Base-by-base conservation (phyloP, 2,329 filamentous ascomycete genomes). In the Epichloe scottii region DNA sequence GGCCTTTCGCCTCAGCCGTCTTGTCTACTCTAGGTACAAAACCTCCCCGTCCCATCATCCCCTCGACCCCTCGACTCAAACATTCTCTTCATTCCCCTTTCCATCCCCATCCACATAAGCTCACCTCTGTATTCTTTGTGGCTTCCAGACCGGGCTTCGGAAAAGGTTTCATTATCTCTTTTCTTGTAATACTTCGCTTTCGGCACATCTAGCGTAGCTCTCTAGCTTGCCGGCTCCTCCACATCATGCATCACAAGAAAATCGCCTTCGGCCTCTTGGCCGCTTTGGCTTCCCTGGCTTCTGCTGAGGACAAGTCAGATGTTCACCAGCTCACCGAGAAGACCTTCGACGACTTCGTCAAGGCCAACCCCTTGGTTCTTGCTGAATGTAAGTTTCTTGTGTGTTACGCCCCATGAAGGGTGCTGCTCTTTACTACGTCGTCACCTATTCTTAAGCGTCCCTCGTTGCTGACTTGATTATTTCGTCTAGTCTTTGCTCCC, bases 261-360 rank as follows among this genome's bases (percentile, higher is more conserved):
- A 61, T 79, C 56, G 71, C 75, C 61, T 69, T 72, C 59, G 73
- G 75, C 71, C 71, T 79, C 60, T 65, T 80, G 62, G 72, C 73
- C 60, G 75, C 76, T 57, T 69, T 74, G 54, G 75, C 77, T 54
- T 75, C 75, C 58, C 68, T 76, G 58, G 83, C 79, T 60, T 75
- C 79, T 56, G 77, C 82, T 55, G 80, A 54, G 21, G 53, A 52
- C 38, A 37, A 76, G 47, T 95, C 89, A 45, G 89, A 97, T 67
- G 93, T 98, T 57, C 71, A 81, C 62, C 81, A 88, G 60, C 77
- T 98, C 58, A 94, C 86, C 70, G 84, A 84, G 69, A 88, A 91
- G 65, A 88, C 79, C 58, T 98, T 98, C 69, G 78, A 86, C 60
- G 79, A 84, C 55, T 98, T 96, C 70, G 75, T 98, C 66, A 85